Base-by-base conservation (phyloP, 2,329 filamentous ascomycete genomes). In the Lachnellula suecica region DNA sequence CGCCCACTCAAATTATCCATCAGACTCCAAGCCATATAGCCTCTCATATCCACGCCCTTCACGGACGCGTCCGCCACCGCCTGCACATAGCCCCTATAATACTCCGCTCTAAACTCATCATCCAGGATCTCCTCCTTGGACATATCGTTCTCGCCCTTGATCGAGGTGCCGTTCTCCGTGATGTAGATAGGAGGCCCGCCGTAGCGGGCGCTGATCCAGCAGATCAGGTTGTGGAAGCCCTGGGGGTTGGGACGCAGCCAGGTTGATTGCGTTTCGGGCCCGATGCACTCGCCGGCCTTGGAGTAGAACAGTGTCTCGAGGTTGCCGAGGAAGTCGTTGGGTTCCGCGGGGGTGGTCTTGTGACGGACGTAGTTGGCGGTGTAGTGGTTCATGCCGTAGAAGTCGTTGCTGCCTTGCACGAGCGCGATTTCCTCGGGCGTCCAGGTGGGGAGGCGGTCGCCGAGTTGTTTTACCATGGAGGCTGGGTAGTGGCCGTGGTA, bases 371-470 rank as follows among this genome's bases (percentile, higher is more conserved):
- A 95, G 77, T 94, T 89, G 66, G 89, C 87, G 46, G 89, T 92
- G 77, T 96, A 96, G 77, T 91, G 88, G 77, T 96, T 95, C 89
- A 93, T 93, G 70, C 89, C 91, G 71, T 95, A 95, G 72, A 95
- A 95, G 75, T 95, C 91, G 70, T 94, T 94, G 67, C 86, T 90
- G n/a, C 88, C 89, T 65, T 87, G 79, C 42, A 96, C 84, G n/a
- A 94, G 76, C 2, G 81, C 82, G 22, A 76, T 70, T 67, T 96
- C 89, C 60, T 89, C 87, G 0, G 79, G 71, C 0, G 87, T 91
- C 70, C 89, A 94, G 41, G 77, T 74, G 4, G 91, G 91, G 44
- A 95, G 79, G 13, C 89, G 83, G 67, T 86, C 78, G 51, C 90
- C 89, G 17, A 95, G 83, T 74, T 95, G 90, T 68, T 83, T 82